Percentiles rank a stretch among this genome's conserved stretches.
These are phyloP conservation scores for Wickerhamomyces alni DNA, from an alignment of 805 yeast genomes.

Conservation along the genomic window DNA sequence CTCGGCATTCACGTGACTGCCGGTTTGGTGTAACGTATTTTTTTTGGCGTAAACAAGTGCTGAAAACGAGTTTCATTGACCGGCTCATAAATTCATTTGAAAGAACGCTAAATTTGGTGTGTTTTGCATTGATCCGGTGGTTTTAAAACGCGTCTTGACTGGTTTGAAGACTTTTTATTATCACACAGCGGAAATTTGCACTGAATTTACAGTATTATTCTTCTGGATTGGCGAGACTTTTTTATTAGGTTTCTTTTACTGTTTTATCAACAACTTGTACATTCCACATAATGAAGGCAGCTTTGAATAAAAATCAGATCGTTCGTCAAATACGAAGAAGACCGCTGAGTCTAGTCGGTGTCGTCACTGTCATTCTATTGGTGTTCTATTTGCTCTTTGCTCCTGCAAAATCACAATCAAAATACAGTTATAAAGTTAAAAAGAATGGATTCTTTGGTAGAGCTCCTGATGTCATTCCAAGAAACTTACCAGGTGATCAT, in stretches of 20 bases:
- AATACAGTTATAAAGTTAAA: slow-evolving; percentile 22
- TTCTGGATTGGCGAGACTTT: too few species aligned
- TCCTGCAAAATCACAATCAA: slow-evolving; percentile 22
- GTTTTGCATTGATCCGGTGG: not conserved
- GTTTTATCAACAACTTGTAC: not conserved
- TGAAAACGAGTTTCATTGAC: too few species aligned
- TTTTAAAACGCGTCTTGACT: too few species aligned
- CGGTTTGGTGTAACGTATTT: not conserved
- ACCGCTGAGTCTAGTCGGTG: slow-evolving; percentile 43
- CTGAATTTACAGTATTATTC: too few species aligned
- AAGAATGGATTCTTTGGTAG: slow-evolving; percentile 28
- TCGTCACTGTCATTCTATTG: slow-evolving; percentile 35
- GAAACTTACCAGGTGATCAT: slow-evolving; percentile 63
- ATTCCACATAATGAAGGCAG: slow-evolving; percentile 16
- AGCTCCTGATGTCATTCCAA: slow-evolving; percentile 51
- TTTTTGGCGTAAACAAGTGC: not conserved
- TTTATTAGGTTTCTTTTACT: too few species aligned
- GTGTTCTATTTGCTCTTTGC: slow-evolving; percentile 38
- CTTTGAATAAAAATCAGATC: slow-evolving; percentile 25
- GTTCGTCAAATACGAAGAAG: slow-evolving; percentile 56
- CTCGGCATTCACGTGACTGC: too few species aligned
- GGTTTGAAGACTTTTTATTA: too few species aligned
- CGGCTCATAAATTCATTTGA: too few species aligned
- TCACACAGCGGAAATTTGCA: too few species aligned
- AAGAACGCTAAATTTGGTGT: not conserved